phyloP scores from a whole-genome alignment of 495 filamentous ascomycete genomes.

The Pseudevernia furfuracea region DNA sequence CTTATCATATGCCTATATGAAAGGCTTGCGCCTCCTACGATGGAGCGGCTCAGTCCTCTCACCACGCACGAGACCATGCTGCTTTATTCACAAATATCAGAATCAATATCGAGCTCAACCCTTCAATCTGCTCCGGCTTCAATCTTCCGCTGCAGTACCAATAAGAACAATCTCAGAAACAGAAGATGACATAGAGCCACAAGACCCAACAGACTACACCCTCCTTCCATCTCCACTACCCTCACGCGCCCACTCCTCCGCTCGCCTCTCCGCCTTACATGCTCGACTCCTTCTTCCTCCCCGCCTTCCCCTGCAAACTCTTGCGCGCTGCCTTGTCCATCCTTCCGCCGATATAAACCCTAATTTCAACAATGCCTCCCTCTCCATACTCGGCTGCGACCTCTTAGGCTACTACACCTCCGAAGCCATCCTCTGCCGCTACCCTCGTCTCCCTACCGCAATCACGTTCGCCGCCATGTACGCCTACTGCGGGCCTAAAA shows the following conservation, averaged over 20 bases:
- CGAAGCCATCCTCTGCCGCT: constrained; percentile 78
- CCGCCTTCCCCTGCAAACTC: constrained; percentile 73
- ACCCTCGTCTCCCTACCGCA: constrained; percentile 78
- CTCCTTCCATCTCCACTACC: constrained; percentile 58
- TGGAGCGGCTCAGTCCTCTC: constrained; percentile 65
- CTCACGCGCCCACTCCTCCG: constrained; percentile 59
- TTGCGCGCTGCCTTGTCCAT: constrained; percentile 81
- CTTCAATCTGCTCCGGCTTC: constrained; percentile 28
- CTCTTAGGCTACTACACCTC: constrained; percentile 78
- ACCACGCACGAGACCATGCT: constrained; percentile 44
- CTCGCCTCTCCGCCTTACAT: constrained; percentile 90
- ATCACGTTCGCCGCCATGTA: constrained; percentile 77
- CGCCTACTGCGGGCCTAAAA: constrained; percentile 66
- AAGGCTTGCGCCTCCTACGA: constrained; percentile 61
- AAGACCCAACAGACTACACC: constrained; percentile 7
- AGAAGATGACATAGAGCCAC: constrained; percentile 22
- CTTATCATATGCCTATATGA: constrained; percentile 44
- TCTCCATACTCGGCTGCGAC: constrained; percentile 72
- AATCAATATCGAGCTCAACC: constrained; percentile 18
- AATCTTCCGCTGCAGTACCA: constrained; percentile 23
- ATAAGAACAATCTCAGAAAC: constrained; percentile 13
- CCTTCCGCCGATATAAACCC: constrained; percentile 67
- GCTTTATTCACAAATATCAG: constrained; percentile 36
- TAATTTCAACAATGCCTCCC: constrained; percentile 71
- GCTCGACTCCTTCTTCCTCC: constrained; percentile 78